A percentile compares a stretch with the other conserved stretches of the same genome.
Conservation (phyloP, 2,329 filamentous ascomycete species). For the Pseudogymnoascus destructans region DNA sequence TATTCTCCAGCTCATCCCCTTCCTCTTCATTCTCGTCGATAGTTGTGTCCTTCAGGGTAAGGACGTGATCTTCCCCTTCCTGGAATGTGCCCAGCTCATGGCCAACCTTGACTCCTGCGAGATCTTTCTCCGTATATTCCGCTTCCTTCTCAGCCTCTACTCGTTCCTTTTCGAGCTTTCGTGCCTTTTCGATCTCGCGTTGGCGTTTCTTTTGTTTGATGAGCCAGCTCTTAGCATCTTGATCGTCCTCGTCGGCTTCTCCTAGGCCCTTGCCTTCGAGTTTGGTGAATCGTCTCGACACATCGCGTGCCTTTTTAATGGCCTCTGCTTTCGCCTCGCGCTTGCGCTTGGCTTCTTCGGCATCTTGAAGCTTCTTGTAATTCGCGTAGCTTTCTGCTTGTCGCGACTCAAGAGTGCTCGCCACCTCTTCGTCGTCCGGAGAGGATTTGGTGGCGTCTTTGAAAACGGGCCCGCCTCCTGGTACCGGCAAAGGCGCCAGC, state of each 20-base stretch:
- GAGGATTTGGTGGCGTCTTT: constrained; percentile 29
- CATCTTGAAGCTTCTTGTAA: constrained; percentile 50
- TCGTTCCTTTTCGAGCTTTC: constrained; percentile 60
- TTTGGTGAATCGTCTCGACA: constrained; percentile 59
- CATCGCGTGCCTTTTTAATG: constrained; percentile 77
- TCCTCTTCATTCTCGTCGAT: constrained; percentile 75
- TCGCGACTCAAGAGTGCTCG: constrained; percentile 73
- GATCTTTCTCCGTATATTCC: constrained; percentile 73
- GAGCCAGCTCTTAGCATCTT: constrained; percentile 79
- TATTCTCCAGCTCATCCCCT: constrained; percentile 78
- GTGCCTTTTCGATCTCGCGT: constrained; percentile 73
- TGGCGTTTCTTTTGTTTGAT: constrained; percentile 84
- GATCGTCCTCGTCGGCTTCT: constrained; percentile 53
- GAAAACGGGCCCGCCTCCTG: constrained; percentile 53
- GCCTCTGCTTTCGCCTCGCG: constrained; percentile 71
- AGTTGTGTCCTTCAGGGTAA: constrained; percentile 87
- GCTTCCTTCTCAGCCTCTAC: constrained; percentile 55
- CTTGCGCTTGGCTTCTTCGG: constrained; percentile 62
- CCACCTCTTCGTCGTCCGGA: constrained; percentile 51
- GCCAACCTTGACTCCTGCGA: constrained; percentile 82
- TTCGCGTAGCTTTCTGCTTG: constrained; percentile 63
- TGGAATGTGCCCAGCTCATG: constrained; percentile 76
- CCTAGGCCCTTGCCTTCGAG: constrained; percentile 76
- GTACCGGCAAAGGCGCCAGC: constrained; percentile 77
- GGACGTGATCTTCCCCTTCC: constrained; percentile 71